These are phyloP conservation scores for Oehlia diaphana DNA, from an alignment of 192 early-diverging fungal species.

Conservation along the genomic window DNA sequence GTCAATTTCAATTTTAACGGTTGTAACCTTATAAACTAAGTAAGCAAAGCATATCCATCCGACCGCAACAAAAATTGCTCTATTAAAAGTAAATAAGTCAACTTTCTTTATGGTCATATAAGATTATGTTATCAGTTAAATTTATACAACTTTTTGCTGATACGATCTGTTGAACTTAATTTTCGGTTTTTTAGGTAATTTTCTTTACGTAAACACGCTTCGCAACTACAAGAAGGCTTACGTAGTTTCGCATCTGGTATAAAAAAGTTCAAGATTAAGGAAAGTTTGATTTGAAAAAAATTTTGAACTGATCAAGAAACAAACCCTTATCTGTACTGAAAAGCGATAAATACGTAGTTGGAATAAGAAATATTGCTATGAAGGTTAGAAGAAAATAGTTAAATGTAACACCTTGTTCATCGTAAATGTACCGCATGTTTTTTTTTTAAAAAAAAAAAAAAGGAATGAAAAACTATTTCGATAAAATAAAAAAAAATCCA, in stretches of 20 bases:
- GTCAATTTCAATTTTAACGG: constrained; percentile 61
- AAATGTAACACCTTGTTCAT: constrained; percentile 93
- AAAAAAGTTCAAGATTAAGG: background rate
- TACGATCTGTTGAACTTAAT: constrained; percentile 31
- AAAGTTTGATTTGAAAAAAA: background rate
- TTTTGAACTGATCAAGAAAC: background rate
- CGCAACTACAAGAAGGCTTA: constrained; percentile 37
- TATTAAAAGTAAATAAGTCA: constrained; percentile 21
- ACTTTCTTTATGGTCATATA: background rate
- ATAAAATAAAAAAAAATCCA: background rate
- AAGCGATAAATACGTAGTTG: constrained; percentile 61
- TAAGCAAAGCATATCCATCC: constrained; percentile 73
- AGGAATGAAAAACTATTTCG: background rate
- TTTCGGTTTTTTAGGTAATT: constrained; percentile 31
- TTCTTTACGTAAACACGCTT: constrained; percentile 38
- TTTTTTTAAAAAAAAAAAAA: background rate
- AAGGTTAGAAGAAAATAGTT: constrained; percentile 90
- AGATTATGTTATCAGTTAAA: background rate
- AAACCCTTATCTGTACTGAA: constrained; percentile 42
- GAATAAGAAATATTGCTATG: constrained; percentile 79
- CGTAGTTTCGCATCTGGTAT: background rate
- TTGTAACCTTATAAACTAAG: constrained; percentile 64
- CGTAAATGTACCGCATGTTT: constrained; percentile 80
- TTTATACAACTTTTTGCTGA: constrained; percentile 28
- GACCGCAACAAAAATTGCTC: constrained; percentile 45